Evolutionary conservation across 257 asterid genomes (phyloP), one percentile per base, ranked within the genome.

Genomic region (Phtheirospermum japonicum): DNA sequence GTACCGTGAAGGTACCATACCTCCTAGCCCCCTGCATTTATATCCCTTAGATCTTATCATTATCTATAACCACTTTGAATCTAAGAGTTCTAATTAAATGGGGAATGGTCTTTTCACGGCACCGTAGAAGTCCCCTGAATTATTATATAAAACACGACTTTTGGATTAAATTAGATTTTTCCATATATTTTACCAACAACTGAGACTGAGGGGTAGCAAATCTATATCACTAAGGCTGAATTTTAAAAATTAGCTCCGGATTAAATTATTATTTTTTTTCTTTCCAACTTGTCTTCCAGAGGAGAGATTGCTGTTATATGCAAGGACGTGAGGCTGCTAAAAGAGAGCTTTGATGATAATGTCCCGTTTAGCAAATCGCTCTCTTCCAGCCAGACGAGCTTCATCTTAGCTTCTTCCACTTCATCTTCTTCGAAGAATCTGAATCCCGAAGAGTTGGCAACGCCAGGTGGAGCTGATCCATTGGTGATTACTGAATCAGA

Each of bases 221-320:
- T 48, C 5, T 17, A 8, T 9, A 51, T 10, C n/a, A 4, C 2
- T 51, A 20, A 11, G 12, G 6, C 34, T 40, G 48, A 14, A 40
- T 40, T 52, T 52, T 50, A 17, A 10, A n/a, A 17, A 7, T 8
- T 17, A 9, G 28, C 57, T 17, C 31, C n/a, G n/a, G n/a, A n/a
- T n/a, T n/a, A n/a, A n/a, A n/a, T n/a, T n/a, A n/a, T n/a, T n/a
- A n/a, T n/a, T n/a, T n/a, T n/a, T 23, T 23, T 23, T 23, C 28
- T 23, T 23, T 23, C 28, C 3, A 23, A 23, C 3, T 12, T 31
- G 26, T 58, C 61, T 69, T 61, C 72, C 85, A 92, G 97, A 57
- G 97, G 99, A 62, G 99, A 92, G 69, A 85, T 89, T 49, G 83
- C 85, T 42, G 94, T 92, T 18, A 83, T 89, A 68, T 83, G 95